Percentiles rank a stretch among this genome's conserved stretches.
phyloP scores from a whole-genome alignment of 1,284 basidiomycete genomes.

The Psilocybe mexicana region DNA sequence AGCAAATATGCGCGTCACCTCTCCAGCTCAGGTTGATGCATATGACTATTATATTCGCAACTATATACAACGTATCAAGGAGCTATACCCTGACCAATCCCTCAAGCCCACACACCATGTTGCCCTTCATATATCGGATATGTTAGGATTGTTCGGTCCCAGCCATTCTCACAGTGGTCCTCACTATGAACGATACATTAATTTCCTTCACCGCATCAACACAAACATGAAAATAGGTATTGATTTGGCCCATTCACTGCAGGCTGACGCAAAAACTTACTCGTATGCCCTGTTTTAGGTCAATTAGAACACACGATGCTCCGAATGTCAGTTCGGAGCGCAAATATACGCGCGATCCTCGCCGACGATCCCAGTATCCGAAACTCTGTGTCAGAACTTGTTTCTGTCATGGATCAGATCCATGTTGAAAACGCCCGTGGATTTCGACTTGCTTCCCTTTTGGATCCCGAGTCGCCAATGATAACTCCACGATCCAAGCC shows the following conservation, averaged over 20 bases:
- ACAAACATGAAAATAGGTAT: neutral
- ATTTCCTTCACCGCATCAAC: no score
- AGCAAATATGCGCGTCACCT: constrained; percentile 25
- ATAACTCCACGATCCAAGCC: no score
- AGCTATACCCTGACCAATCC: neutral
- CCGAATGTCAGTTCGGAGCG: neutral
- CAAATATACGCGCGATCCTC: neutral
- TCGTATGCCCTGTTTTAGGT: neutral
- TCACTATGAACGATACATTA: no score
- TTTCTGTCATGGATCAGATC: neutral
- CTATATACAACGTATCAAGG: neutral
- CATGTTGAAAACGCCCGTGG: neutral
- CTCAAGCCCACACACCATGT: neutral
- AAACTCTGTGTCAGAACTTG: neutral
- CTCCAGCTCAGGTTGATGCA: constrained; percentile 17
- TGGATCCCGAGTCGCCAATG: no score
- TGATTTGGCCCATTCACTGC: no score
- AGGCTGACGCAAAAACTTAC: neutral
- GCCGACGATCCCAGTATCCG: neutral
- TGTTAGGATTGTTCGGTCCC: neutral
- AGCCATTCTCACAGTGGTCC: neutral
- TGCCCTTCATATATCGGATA: neutral
- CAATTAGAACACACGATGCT: neutral
- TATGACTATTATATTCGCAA: neutral
- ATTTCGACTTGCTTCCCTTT: constrained; percentile 3